Percentiles rank a stretch among this genome's conserved stretches.
Conservation (phyloP, 768 basidiomycete genomes). For the Boletellus sp. region DNA sequence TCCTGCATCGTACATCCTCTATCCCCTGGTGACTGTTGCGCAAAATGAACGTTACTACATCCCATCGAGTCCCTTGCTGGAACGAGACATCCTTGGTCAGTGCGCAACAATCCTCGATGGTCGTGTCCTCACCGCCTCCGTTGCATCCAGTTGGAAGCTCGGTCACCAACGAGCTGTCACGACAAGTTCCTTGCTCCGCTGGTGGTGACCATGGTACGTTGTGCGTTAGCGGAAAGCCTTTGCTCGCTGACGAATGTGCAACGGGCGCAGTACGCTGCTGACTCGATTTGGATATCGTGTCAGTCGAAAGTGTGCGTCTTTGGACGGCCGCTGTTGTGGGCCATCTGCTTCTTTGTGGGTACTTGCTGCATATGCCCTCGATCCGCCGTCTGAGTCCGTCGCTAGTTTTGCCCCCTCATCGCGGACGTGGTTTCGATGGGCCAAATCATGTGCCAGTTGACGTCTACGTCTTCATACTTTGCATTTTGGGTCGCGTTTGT, state of each 20-base stretch:
- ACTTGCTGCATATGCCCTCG: neutral
- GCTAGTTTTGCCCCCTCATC: constrained; percentile 21
- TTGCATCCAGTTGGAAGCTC: constrained; percentile 6
- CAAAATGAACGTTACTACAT: constrained; percentile 10
- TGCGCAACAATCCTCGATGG: neutral
- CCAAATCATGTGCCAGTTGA: constrained; percentile 11
- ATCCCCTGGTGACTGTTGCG: neutral
- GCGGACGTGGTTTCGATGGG: constrained; percentile 21
- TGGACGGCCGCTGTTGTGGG: constrained; percentile 11
- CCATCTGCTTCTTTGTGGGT: constrained; percentile 22
- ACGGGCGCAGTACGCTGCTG: neutral
- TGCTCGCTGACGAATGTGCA: neutral
- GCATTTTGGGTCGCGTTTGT: constrained; percentile 8
- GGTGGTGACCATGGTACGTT: constrained; percentile 1
- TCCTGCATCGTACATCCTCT: neutral
- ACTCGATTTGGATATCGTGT: constrained; percentile 5
- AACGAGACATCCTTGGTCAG: constrained; percentile 9
- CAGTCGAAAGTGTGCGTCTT: constrained; percentile 1
- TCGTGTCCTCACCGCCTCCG: neutral
- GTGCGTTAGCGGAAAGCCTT: neutral
- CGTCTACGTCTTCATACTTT: constrained; percentile 13
- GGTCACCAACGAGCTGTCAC: neutral
- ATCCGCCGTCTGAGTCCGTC: neutral
- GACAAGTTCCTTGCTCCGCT: constrained; percentile 5
- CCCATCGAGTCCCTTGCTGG: neutral